Conservation (phyloP, 2,329 filamentous ascomycete species). For the Ceratocystis cubensis region DNA sequence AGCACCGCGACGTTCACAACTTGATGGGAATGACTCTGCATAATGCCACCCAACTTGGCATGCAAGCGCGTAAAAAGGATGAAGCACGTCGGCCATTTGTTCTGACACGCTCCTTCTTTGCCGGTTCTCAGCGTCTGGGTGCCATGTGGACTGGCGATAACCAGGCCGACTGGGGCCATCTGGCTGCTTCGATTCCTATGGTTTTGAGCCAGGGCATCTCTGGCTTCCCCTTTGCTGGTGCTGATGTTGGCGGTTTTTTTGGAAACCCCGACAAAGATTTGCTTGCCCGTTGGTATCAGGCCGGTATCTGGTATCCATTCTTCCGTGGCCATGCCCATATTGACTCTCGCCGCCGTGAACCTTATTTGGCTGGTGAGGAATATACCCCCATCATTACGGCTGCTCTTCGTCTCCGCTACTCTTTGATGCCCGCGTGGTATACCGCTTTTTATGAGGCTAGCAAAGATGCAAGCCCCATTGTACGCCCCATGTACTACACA, state of each 20-base stretch:
- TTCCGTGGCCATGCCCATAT: slow-evolving; percentile 97
- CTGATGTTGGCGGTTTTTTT: slow-evolving; percentile 96
- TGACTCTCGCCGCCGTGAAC: slow-evolving; percentile 84
- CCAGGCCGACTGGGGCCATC: slow-evolving; percentile 80
- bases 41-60: slow-evolving; percentile 80
- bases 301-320: slow-evolving; percentile 94
- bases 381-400: slow-evolving; percentile 78
- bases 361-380: slow-evolving; percentile 74
- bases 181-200: slow-evolving; percentile 87
- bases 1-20: slow-evolving; percentile 94
- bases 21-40: slow-evolving; percentile 89
- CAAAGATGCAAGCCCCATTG: slow-evolving; percentile 68
- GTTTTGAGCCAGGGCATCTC: slow-evolving; percentile 82
- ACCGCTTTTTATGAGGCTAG: slow-evolving; percentile 89
- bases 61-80: slow-evolving; percentile 74
- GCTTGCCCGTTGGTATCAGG: slow-evolving; percentile 88
- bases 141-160: slow-evolving; percentile 99
- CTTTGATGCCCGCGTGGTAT: slow-evolving; percentile 86
- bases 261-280: slow-evolving; percentile 91
- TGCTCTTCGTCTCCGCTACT: slow-evolving; percentile 77
- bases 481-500: slow-evolving; percentile 86
- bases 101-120: slow-evolving; percentile 82
- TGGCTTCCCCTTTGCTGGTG: slow-evolving; percentile 86
- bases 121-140: slow-evolving; percentile 76
- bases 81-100: slow-evolving; percentile 80